phyloP scores from a whole-genome alignment of 805 yeast species.

The Cephaloascus albidus region DNA sequence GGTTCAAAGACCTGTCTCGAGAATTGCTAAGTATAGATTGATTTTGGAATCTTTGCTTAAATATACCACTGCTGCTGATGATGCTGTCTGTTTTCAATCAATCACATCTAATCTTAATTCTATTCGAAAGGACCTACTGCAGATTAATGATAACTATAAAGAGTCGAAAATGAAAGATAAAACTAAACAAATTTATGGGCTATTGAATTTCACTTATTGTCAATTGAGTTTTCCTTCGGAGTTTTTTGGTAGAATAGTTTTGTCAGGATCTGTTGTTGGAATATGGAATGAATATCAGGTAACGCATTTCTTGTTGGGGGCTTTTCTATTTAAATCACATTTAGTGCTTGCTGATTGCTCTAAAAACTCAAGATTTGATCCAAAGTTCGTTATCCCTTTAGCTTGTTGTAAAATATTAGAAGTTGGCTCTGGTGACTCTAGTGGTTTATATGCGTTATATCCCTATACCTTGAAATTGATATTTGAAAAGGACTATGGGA shows the following conservation, averaged over 20 bases:
- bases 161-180: slow-evolving; percentile 12
- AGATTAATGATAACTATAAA: slow-evolving; percentile 14
- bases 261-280: slow-evolving; percentile 31
- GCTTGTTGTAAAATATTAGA: slow-evolving; percentile 16
- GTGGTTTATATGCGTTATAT: slow-evolving; percentile 21
- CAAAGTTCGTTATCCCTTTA: slow-evolving; percentile 41
- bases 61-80: slow-evolving; percentile 10
- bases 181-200: slow-evolving; percentile 9
- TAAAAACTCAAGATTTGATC: slow-evolving; percentile 15
- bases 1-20: slow-evolving; percentile 41
- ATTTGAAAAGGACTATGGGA: slow-evolving; percentile 31
- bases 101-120: slow-evolving; percentile 7
- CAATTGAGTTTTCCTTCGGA: slow-evolving; percentile 19
- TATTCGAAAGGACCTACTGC: slow-evolving; percentile 12
- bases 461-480: slow-evolving; percentile 28
- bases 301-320: slow-evolving; percentile 18
- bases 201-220: slow-evolving; percentile 6
- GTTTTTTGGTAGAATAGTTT: slow-evolving; percentile 34
- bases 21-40: slow-evolving; percentile 41
- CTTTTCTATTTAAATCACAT: slow-evolving; percentile 41
- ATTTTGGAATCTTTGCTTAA: slow-evolving; percentile 33
- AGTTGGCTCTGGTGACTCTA: slow-evolving; percentile 12
- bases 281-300: slow-evolving; percentile 24
- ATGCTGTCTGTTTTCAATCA: slow-evolving; percentile 6
- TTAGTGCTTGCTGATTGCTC: slow-evolving; percentile 24